A percentile compares a stretch with the other conserved stretches of the same genome.
phyloP scores from a whole-genome alignment of 192 early-diverging fungal genomes.

The Glomus cerebriforme region DNA sequence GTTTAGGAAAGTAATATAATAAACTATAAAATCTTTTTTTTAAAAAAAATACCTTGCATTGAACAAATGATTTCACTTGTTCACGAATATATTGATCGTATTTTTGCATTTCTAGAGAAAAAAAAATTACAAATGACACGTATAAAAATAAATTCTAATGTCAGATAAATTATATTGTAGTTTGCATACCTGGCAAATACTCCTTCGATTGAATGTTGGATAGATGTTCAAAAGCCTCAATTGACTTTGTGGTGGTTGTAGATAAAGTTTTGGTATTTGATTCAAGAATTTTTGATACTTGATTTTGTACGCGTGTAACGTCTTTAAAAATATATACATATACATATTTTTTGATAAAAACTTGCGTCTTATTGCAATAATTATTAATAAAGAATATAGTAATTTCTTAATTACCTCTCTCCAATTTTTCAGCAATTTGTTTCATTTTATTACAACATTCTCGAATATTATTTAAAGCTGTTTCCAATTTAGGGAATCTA shows the following conservation, averaged over 20 bases:
- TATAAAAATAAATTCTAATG: not conserved
- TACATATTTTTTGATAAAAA: not conserved
- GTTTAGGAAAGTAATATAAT: not conserved
- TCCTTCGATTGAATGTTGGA: conserved; percentile 48
- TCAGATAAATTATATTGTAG: not conserved
- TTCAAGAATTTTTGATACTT: conserved; percentile 27
- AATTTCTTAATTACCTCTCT: conserved; percentile 17
- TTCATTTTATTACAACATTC: not conserved
- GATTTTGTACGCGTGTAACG: not conserved
- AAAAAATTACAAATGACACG: not conserved
- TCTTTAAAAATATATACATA: not conserved
- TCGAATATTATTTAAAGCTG: not conserved
- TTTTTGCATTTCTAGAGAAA: conserved; percentile 16
- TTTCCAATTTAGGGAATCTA: conserved; percentile 7
- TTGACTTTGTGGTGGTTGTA: conserved; percentile 34
- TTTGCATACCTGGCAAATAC: conserved; percentile 38
- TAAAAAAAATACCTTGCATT: conserved; percentile 17
- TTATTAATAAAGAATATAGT: too few relatives aligned
- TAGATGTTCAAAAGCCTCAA: conserved; percentile 51
- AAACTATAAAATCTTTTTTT: not conserved
- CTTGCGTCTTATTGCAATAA: too few relatives aligned
- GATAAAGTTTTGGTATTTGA: conserved; percentile 31
- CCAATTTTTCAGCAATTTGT: conserved; percentile 1
- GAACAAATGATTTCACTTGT: conserved; percentile 8
- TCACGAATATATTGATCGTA: conserved; percentile 22